These are phyloP conservation scores for Stentor roeselii DNA, from an alignment of 73 alveolate species.

Conservation along the genomic window DNA sequence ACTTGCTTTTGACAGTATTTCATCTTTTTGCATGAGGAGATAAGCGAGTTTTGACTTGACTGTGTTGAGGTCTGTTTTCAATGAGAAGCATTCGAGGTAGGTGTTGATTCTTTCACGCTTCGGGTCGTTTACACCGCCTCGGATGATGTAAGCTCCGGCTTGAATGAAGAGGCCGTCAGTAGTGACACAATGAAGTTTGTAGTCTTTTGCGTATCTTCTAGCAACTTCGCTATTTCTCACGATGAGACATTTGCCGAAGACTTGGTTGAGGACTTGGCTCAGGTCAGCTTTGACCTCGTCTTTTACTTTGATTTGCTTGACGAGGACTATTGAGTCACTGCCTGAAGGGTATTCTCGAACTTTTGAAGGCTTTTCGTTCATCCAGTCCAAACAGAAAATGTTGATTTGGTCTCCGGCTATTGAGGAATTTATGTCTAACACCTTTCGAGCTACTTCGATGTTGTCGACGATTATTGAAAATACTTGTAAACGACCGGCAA, in stretches of 20 bases:
- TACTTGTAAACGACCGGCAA: constrained; percentile 67
- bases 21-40: constrained; percentile 35
- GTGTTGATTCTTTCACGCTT: constrained; percentile 64
- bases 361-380: constrained; percentile 38
- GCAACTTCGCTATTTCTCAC: constrained; percentile 74
- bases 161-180: constrained; percentile 75
- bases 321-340: constrained; percentile 60
- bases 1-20: constrained; percentile 37
- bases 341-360: constrained; percentile 45
- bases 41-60: constrained; percentile 34
- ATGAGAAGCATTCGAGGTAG: constrained; percentile 39
- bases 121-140: constrained; percentile 78
- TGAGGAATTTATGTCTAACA: constrained; percentile 68
- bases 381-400: constrained; percentile 67
- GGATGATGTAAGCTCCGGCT: constrained; percentile 85
- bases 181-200: constrained; percentile 82
- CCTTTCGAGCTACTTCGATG: constrained; percentile 73
- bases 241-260: constrained; percentile 66
- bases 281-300: constrained; percentile 48
- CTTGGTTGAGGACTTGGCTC: constrained; percentile 38
- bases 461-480: constrained; percentile 73
- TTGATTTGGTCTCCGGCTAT: constrained; percentile 86
- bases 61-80: constrained; percentile 33
- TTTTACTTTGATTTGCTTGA: constrained; percentile 59
- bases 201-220: constrained; percentile 75